Evolutionary conservation across 2,329 filamentous ascomycete genomes (phyloP), one percentile per base, ranked within the genome.

Genomic region (Cadophora luteo-olivacea): DNA sequence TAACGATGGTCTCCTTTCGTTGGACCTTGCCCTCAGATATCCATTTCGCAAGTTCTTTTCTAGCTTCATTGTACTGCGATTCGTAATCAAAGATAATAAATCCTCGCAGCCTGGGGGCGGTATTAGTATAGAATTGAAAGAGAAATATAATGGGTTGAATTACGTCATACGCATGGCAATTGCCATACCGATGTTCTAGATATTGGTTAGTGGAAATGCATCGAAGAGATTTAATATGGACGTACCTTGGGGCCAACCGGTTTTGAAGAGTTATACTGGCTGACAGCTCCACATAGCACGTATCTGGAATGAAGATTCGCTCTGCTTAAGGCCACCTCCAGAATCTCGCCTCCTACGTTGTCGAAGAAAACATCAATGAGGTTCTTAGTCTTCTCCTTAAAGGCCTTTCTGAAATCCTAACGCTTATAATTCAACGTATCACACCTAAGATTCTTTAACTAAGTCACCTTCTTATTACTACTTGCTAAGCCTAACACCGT

Each of bases 61-160:
- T 80, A 0, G 90, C 92, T 54, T 80, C 78, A 0, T 83, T 76
- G 76, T 86, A 91, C 75, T 90, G 83, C 63, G 85, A 81, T 4
- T 78, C 79, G 75, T 85, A 92, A 77, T 94, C 92, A 66, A 92
- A 86, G 60, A 93, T 86, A 70, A 94, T 90, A 79, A 94, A 94
- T 0, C 90, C 90, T 80, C 91, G 84, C 83, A 92, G 87, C 64
- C 81, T 84, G n/a, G 25, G 12, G 19, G 1, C 19, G 29, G 14
- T 8, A 4, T 25, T 38, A 48, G 68, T 61, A 64, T 36, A n/a
- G 22, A 25, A 33, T 9, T 6, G 8, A 19, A 55, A 11, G 16
- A 29, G 3, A 6, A 16, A 36, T n/a, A n/a, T 24, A 25, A 19
- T 14, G 4, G 36, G 33, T 22, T 22, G 24, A 45, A 78, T 78